These are phyloP conservation scores for Exserohilum rostratum DNA, from an alignment of 2,329 filamentous ascomycete species.

Conservation along the genomic window DNA sequence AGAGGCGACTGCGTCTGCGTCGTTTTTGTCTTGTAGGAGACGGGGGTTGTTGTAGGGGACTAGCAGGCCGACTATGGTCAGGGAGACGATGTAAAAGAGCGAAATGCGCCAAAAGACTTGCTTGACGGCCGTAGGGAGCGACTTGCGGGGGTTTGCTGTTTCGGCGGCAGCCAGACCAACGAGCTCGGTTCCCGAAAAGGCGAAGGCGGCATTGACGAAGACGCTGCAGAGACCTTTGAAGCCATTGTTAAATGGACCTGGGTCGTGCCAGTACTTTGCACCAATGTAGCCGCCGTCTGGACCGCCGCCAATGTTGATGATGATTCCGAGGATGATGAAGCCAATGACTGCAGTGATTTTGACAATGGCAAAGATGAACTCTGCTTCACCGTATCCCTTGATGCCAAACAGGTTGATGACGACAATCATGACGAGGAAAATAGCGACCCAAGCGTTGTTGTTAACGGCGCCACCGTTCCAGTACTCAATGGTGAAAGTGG, in stretches of 20 bases:
- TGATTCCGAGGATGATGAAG: slow-evolving; percentile 86
- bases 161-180: slow-evolving; percentile 80
- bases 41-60: slow-evolving; percentile 73
- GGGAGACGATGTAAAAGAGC: slow-evolving; percentile 82
- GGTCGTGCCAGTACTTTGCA: slow-evolving; percentile 74
- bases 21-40: slow-evolving; percentile 64
- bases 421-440: slow-evolving; percentile 80
- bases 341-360: slow-evolving; percentile 86
- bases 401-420: slow-evolving; percentile 72
- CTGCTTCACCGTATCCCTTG: slow-evolving; percentile 86
- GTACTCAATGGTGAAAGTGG: slow-evolving; percentile 81
- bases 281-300: slow-evolving; percentile 74
- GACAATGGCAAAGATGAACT: slow-evolving; percentile 84
- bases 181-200: slow-evolving; percentile 78
- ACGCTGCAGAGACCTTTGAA: slow-evolving; percentile 83
- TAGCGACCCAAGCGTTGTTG: slow-evolving; percentile 71
- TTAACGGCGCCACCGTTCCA: slow-evolving; percentile 66
- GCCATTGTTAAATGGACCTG: slow-evolving; percentile 83
- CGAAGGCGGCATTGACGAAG: slow-evolving; percentile 76
- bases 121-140: slow-evolving; percentile 86
- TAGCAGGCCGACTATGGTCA: slow-evolving; percentile 80
- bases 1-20: slow-evolving; percentile 75
- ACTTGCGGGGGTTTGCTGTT: slow-evolving; percentile 79
- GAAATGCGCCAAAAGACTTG: slow-evolving; percentile 87
- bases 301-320: slow-evolving; percentile 79